Base-by-base conservation (phyloP, 805 yeast species). In the Cyberlindnera mrakii region DNA sequence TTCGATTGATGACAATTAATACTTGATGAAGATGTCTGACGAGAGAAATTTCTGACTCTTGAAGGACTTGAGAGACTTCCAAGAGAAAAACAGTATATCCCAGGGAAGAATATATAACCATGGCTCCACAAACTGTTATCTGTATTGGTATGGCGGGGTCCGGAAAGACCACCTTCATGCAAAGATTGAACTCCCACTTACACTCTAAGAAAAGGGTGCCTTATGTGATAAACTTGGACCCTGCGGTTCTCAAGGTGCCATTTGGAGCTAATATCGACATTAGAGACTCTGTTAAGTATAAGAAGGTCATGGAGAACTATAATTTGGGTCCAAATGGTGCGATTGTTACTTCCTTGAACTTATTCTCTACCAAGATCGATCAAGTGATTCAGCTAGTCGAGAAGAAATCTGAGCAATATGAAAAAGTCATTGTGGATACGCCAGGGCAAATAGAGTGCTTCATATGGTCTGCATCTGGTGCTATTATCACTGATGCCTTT, bases 381-480 rank as follows among this genome's bases (percentile, higher is more conserved):
- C 99, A 93, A 66, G 97, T 93, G 5, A 80, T 93, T 39, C 75
- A 77, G 32, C 69, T 93, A 32, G 85, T 91, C 17, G 96, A 89
- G 57, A 88, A 89, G 58, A 78, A 91, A 52, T 58, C 66, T 3
- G 70, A 70, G 14, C 62, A 67, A 42, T 72, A 72, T 51, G 64
- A 78, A 17, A 83, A 89, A 61, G 85, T 90, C 50, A 82, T 93
- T 31, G 78, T 91, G 40, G 99, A 93, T 65, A 93, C 99, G 1
- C 99, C 99, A 0, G 99, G 99, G 11, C 99, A 93, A 65, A 93
- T 93, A 49, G 99, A 93, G 65, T 90, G 97, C 67, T 93, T 93
- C 62, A 89, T 93, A 35, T 93, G 99, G 99, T 82, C 95, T 37
- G 99, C 99, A 0, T 85, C 96, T 18, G 99, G 99, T 11, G 77